A percentile compares a stretch with the other conserved stretches of the same genome.
These are phyloP conservation scores for Clonostachys sp. DNA, from an alignment of 2,329 filamentous ascomycete species.

Conservation along the genomic window DNA sequence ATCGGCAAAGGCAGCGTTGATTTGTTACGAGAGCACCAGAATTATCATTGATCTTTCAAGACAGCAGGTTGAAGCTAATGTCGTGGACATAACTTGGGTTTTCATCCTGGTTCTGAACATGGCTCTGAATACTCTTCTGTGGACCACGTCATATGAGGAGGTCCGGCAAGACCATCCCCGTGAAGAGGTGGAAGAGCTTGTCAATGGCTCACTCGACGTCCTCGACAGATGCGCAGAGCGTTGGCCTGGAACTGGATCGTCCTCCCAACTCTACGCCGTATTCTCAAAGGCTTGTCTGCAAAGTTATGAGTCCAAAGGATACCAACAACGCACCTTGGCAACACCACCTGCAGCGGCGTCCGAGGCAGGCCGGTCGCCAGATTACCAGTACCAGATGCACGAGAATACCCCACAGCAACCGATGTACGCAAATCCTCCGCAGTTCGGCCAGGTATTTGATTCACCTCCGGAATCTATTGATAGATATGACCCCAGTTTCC, in stretches of 20 bases:
- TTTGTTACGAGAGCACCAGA: slow-evolving; percentile 78
- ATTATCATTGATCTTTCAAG: slow-evolving; percentile 79
- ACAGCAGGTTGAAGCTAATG: slow-evolving; percentile 71
- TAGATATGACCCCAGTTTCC: slow-evolving; percentile 33
- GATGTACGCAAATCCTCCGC: slow-evolving; percentile 41
- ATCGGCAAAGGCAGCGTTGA: slow-evolving; percentile 69
- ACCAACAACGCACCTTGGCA: slow-evolving; percentile 1
- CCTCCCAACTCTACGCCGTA: slow-evolving; percentile 75
- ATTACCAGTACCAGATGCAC: slow-evolving; percentile 4
- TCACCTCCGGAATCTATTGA: slow-evolving; percentile 49
- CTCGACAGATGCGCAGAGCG: slow-evolving; percentile 77
- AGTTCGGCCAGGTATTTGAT: slow-evolving; percentile 56
- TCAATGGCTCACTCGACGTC: slow-evolving; percentile 71
- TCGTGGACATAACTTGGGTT: slow-evolving; percentile 88
- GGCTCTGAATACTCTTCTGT: slow-evolving; percentile 85
- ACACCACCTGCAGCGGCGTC: slow-evolving; percentile 3
- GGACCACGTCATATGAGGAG: slow-evolving; percentile 84
- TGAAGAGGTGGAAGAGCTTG: slow-evolving; percentile 71
- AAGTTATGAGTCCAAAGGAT: slow-evolving; percentile 55
- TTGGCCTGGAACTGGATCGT: slow-evolving; percentile 87
- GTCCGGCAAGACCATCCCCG: slow-evolving; percentile 69
- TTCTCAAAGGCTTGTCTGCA: slow-evolving; percentile 82
- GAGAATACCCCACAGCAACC: slow-evolving; percentile 16
- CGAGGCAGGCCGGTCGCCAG: slow-evolving; percentile 14
- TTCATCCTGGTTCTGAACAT: slow-evolving; percentile 88